phyloP scores from a whole-genome alignment of 495 filamentous ascomycete species.

The Baudoinia panamericana region DNA sequence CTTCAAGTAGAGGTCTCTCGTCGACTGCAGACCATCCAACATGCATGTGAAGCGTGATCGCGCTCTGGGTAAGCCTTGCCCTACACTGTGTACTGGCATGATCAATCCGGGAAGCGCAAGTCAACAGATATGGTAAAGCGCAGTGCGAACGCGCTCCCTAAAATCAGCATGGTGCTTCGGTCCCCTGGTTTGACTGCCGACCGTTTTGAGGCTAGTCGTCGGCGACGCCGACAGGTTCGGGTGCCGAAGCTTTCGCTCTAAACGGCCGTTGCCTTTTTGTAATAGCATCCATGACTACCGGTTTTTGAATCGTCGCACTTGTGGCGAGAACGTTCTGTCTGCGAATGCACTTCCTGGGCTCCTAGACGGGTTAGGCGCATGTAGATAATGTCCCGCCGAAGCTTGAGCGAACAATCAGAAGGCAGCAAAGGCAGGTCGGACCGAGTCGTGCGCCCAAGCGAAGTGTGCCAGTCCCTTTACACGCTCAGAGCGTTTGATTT shows the following conservation, averaged over 20 bases:
- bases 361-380: neutral
- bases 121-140: too few relatives aligned
- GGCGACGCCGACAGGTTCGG: neutral
- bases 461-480: neutral
- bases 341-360: neutral
- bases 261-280: neutral
- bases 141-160: too few relatives aligned
- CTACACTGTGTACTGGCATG: too few relatives aligned
- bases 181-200: too few relatives aligned
- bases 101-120: too few relatives aligned
- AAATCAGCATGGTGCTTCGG: too few relatives aligned
- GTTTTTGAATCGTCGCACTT: neutral
- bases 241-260: too few relatives aligned
- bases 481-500: neutral
- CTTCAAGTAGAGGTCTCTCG: too few relatives aligned
- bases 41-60: too few relatives aligned
- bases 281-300: neutral
- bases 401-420: neutral
- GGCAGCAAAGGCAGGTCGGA: constrained; percentile 2
- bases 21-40: too few relatives aligned
- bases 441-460: constrained; percentile 3
- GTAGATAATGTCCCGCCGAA: neutral
- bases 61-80: too few relatives aligned
- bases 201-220: neutral
- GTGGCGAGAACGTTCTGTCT: neutral